Evolutionary conservation across 441 rosid genomes (phyloP).

Genomic region (Populus trichocarpa): DNA sequence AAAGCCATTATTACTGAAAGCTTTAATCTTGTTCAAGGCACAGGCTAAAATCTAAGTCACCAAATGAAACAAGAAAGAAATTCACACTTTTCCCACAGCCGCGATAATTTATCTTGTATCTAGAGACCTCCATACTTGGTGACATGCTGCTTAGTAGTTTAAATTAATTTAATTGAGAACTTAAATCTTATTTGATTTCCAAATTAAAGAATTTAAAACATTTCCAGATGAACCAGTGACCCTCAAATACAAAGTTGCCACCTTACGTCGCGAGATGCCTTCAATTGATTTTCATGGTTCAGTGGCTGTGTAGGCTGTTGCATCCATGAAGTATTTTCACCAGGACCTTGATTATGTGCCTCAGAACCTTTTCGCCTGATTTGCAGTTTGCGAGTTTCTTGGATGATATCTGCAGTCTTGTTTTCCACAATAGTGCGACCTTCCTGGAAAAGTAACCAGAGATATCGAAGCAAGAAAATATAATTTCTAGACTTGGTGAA

Average conservation of each 20-base stretch:
- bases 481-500: not conserved
- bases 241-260: conserved; percentile 55
- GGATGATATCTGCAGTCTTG: conserved; percentile 60
- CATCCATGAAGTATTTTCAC: conserved; percentile 42
- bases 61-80: not conserved
- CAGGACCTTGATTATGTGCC: conserved; percentile 33
- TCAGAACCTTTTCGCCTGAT: conserved; percentile 59
- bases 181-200: not conserved
- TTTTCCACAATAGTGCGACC: conserved; percentile 70
- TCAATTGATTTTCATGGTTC: conserved; percentile 60
- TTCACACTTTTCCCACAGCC: not conserved
- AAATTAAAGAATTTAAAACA: not conserved
- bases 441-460: conserved; percentile 44
- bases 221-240: conserved; percentile 26
- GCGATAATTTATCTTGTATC: not conserved
- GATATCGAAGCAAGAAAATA: not conserved
- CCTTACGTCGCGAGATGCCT: conserved; percentile 50
- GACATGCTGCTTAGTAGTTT: not conserved
- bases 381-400: conserved; percentile 34
- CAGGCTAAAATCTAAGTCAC: not conserved
- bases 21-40: not conserved
- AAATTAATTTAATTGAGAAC: not conserved
- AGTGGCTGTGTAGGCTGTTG: conserved; percentile 37
- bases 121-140: not conserved
- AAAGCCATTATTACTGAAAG: not conserved